These are phyloP conservation scores for Nicotiana benthamiana DNA, from an alignment of 257 asterid species.

Conservation along the genomic window DNA sequence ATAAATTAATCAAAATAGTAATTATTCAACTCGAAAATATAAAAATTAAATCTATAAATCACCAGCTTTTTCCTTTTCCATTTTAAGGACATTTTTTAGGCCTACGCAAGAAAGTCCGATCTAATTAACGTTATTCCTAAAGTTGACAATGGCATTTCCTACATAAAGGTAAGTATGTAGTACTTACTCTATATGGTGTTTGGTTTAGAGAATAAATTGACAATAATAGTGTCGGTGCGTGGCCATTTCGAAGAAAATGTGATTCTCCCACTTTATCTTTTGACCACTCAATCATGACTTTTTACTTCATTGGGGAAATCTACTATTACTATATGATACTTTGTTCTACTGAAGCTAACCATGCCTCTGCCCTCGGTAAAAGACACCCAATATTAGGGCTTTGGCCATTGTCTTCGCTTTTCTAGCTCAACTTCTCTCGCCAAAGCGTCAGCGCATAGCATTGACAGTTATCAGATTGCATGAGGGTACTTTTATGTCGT, in stretches of 20 bases:
- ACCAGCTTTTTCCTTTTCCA: not conserved
- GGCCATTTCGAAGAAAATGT: not conserved
- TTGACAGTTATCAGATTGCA: conserved; percentile 1
- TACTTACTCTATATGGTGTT: not conserved
- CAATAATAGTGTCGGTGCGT: conserved; percentile 2
- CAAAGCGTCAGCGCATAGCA: not conserved
- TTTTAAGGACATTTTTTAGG: not conserved
- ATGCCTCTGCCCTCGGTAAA: not conserved
- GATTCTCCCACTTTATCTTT: not conserved
- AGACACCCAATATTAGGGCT: not conserved
- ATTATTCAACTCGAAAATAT: not conserved
- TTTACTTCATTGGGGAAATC: not conserved
- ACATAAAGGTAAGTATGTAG: not conserved
- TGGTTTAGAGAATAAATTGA: not conserved
- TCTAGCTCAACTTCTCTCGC: not conserved
- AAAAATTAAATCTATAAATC: not conserved
- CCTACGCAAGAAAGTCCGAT: not conserved
- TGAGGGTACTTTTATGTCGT: not conserved
- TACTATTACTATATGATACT: not conserved
- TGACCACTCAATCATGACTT: not conserved
- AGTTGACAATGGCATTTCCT: not conserved
- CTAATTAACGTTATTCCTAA: not conserved
- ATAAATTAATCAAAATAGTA: not conserved
- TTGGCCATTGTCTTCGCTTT: not conserved
- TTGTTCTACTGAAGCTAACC: not conserved